Evolutionary conservation across 2,329 filamentous ascomycete genomes (phyloP).

Genomic region (Aspergillus transmontanensis): DNA sequence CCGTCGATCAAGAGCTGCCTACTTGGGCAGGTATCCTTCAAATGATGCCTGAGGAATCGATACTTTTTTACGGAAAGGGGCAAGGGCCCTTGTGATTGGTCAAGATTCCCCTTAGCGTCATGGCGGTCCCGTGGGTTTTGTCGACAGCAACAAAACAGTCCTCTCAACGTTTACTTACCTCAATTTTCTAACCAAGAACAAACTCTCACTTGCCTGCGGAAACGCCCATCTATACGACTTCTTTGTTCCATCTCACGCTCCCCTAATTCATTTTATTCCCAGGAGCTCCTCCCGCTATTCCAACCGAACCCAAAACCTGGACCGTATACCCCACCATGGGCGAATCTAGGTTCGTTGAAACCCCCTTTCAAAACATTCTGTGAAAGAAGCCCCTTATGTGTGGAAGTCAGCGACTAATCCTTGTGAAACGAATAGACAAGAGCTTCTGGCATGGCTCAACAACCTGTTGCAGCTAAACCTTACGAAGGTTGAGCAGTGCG

Average conservation of each 20-base stretch:
- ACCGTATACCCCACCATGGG: slow-evolving; percentile 56
- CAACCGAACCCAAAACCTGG: slow-evolving; percentile 8
- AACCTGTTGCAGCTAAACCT: slow-evolving; percentile 97
- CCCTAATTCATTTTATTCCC: slow-evolving; percentile 1
- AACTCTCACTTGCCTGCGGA: not conserved
- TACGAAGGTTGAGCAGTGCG: slow-evolving; percentile 98
- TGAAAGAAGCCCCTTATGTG: slow-evolving; percentile 17
- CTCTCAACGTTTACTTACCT: slow-evolving; percentile 14
- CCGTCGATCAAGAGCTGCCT: not conserved
- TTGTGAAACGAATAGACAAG: slow-evolving; percentile 67
- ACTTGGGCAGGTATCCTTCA: slow-evolving; percentile 2
- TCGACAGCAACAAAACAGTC: slow-evolving; percentile 29
- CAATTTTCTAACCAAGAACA: slow-evolving; percentile 20
- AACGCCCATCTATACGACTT: slow-evolving; percentile 3
- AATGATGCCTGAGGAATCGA: slow-evolving; percentile 9
- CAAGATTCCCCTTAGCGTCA: slow-evolving; percentile 21
- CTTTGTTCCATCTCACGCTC: slow-evolving; percentile 5
- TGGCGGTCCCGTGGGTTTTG: slow-evolving; percentile 28
- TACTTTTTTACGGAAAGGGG: not conserved
- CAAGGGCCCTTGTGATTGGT: slow-evolving; percentile 20
- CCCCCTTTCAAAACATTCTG: slow-evolving; percentile 17
- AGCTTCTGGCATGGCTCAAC: slow-evolving; percentile 95
- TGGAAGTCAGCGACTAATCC: not conserved
- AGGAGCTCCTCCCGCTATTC: not conserved
- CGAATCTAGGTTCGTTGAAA: slow-evolving; percentile 60